These are phyloP conservation scores for Sporobolomyces roseus DNA, from an alignment of 768 basidiomycete genomes.

Conservation along the genomic window DNA sequence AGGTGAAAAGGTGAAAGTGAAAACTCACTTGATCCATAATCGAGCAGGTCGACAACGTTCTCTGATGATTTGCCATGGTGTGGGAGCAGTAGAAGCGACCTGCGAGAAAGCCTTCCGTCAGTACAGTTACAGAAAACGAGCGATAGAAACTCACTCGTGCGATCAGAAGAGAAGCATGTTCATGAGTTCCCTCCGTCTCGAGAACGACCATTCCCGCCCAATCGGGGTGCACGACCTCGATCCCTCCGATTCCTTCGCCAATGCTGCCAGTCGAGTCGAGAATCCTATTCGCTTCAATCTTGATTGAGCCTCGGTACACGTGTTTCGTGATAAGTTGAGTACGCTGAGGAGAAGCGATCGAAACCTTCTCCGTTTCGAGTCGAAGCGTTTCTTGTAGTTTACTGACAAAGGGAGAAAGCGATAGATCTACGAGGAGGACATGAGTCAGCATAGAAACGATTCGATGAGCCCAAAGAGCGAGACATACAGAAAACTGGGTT, in stretches of 20 bases:
- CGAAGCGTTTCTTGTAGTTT: not conserved
- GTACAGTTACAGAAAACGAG: not conserved
- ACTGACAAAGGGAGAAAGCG: not conserved
- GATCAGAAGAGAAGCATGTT: constrained; percentile 38
- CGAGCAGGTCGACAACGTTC: constrained; percentile 19
- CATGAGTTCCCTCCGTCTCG: constrained; percentile 44
- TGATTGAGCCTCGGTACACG: constrained; percentile 40
- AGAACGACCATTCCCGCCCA: constrained; percentile 40
- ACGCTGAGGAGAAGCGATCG: constrained; percentile 6
- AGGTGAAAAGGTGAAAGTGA: too few species aligned
- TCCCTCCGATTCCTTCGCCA: constrained; percentile 28
- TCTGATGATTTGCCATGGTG: constrained; percentile 22
- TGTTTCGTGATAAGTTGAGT: constrained; percentile 27
- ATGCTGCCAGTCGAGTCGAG: constrained; percentile 17
- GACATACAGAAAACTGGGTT: constrained; percentile 42
- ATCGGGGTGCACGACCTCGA: constrained; percentile 38
- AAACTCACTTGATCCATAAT: constrained; percentile 14
- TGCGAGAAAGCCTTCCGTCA: not conserved
- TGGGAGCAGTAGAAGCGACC: constrained; percentile 17
- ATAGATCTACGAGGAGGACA: not conserved
- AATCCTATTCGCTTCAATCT: constrained; percentile 23
- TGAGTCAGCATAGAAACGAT: not conserved
- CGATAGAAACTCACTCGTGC: constrained; percentile 25
- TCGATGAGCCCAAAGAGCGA: not conserved
- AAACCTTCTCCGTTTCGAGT: constrained; percentile 9